Evolutionary conservation across 2,329 filamentous ascomycete species (phyloP).

Genomic region (Ramichloridium luteum): DNA sequence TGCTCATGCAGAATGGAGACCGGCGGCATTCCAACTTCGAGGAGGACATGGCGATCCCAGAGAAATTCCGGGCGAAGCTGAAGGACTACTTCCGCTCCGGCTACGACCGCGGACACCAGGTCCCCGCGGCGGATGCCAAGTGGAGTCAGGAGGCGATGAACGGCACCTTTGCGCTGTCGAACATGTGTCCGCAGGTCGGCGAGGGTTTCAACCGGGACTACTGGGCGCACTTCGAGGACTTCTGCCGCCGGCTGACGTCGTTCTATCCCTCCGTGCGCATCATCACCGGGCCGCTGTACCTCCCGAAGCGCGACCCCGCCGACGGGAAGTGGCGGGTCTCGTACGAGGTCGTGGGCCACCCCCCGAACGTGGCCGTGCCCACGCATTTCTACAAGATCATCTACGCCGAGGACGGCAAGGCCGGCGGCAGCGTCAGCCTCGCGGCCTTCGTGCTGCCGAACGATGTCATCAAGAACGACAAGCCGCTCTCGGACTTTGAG

Average conservation of each 20-base stretch:
- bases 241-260: conserved; percentile 71
- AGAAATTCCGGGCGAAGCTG: conserved; percentile 77
- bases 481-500: conserved; percentile 82
- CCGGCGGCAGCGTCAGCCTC: conserved; percentile 63
- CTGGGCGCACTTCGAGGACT: conserved; percentile 98
- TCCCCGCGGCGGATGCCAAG: conserved; percentile 89
- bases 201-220: conserved; percentile 98
- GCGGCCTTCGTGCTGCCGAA: conserved; percentile 95
- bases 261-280: conserved; percentile 79
- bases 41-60: conserved; percentile 69
- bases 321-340: conserved; percentile 93
- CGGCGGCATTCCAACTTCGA: conserved; percentile 71
- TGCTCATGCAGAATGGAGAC: conserved; percentile 63
- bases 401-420: conserved; percentile 71
- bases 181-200: conserved; percentile 98
- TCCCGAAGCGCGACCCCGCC: conserved; percentile 65
- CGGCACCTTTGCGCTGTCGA: conserved; percentile 81
- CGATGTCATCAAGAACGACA: conserved; percentile 73
- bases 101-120: conserved; percentile 93
- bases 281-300: conserved; percentile 85
- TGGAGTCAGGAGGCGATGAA: conserved; percentile 94
- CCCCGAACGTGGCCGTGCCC: conserved; percentile 87
- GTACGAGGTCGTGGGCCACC: conserved; percentile 91
- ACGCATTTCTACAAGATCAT: conserved; percentile 99
- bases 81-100: conserved; percentile 92